Conservation (phyloP, 192 early-diverging fungal species). For the Coemansia sp. region DNA sequence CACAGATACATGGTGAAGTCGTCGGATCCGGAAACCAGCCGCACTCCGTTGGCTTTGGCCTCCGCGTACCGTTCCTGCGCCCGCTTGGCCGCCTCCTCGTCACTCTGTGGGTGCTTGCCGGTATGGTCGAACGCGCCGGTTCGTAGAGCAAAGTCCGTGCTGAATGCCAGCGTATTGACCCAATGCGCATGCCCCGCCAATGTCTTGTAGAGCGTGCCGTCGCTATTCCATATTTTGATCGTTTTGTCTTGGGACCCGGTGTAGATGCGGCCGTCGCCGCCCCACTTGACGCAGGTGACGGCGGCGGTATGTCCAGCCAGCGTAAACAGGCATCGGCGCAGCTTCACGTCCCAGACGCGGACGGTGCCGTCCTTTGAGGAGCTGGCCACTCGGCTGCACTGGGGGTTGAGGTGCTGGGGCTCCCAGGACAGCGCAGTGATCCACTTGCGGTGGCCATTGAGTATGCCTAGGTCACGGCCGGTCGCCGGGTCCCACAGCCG, state of each 20-base stretch:
- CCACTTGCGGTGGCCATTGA: conserved; percentile 84
- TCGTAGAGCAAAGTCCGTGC: conserved; percentile 86
- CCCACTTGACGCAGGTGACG: conserved; percentile 95
- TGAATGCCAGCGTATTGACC: conserved; percentile 92
- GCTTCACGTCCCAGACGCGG: conserved; percentile 87
- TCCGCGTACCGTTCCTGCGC: conserved; percentile 79
- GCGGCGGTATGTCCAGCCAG: conserved; percentile 89
- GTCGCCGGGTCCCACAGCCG: conserved; percentile 87
- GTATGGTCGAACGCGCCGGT: conserved; percentile 92
- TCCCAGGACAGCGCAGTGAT: conserved; percentile 94
- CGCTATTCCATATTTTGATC: conserved; percentile 90
- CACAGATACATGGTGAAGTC: conserved; percentile 98
- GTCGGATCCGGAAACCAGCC: conserved; percentile 90
- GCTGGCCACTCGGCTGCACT: conserved; percentile 78
- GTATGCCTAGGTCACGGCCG: conserved; percentile 73
- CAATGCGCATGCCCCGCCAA: conserved; percentile 94
- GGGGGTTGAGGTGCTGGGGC: conserved; percentile 79
- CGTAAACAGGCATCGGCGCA: conserved; percentile 69
- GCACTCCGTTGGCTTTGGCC: conserved; percentile 66
- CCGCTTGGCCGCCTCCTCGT: conserved; percentile 67
- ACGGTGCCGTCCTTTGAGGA: conserved; percentile 94
- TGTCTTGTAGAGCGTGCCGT: conserved; percentile 81
- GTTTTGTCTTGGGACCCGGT: conserved; percentile 90
- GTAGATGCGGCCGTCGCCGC: conserved; percentile 92
- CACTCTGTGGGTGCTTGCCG: conserved; percentile 55